phyloP scores from a whole-genome alignment of 345 rosid genomes.

The Cardamine occulta region DNA sequence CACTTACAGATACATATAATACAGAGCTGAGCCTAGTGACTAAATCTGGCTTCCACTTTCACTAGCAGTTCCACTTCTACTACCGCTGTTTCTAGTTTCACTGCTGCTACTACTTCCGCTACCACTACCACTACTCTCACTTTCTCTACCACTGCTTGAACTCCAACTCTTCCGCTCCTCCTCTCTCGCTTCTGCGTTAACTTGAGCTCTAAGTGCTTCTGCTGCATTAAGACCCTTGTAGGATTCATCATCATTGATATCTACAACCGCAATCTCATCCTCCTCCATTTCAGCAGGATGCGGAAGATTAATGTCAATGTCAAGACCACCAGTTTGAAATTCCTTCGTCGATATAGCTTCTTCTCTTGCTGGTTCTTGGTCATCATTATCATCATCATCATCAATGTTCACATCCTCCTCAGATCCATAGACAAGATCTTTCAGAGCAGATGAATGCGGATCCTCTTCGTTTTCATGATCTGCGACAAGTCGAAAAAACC shows the following conservation, averaged over 20 bases:
- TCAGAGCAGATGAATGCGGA: constrained; percentile 23
- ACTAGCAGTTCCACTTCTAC: constrained; percentile 41
- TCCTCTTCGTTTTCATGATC: constrained; percentile 45
- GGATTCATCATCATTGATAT: constrained; percentile 62
- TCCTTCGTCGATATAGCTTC: constrained; percentile 41
- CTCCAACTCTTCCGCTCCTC: constrained; percentile 51
- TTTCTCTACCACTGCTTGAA: constrained; percentile 64
- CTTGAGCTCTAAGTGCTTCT: constrained; percentile 83
- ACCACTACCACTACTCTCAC: constrained; percentile 54
- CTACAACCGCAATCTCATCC: constrained; percentile 86
- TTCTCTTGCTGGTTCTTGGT: constrained; percentile 23
- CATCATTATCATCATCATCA: constrained; percentile 45
- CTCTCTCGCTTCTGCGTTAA: constrained; percentile 57
- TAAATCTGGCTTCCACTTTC: constrained; percentile 12
- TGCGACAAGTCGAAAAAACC: constrained; percentile 27
- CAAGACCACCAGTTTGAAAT: constrained; percentile 48
- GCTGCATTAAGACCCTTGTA: constrained; percentile 74
- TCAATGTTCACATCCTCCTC: constrained; percentile 56
- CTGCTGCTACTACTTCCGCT: constrained; percentile 52
- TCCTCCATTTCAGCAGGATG: constrained; percentile 59
- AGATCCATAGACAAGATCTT: constrained; percentile 44
- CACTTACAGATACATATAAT: background rate
- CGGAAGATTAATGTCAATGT: constrained; percentile 64
- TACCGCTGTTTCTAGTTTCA: constrained; percentile 47
- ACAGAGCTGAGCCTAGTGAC: constrained; percentile 2